These are phyloP conservation scores for Dichotomocladium elegans DNA, from an alignment of 371 early-diverging fungal genomes.

Conservation along the genomic window DNA sequence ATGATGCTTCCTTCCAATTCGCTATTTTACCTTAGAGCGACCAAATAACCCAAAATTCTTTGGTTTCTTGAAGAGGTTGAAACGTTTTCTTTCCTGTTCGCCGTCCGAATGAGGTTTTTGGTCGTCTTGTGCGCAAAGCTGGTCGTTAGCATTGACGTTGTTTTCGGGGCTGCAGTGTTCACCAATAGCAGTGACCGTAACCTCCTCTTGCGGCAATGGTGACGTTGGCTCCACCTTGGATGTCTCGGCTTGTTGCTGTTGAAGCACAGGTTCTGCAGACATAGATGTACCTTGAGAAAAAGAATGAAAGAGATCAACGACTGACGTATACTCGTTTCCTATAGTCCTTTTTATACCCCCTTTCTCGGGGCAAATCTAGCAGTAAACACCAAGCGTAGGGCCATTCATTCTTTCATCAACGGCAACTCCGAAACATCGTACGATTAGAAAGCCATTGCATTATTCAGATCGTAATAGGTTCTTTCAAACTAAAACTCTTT, in stretches of 20 bases:
- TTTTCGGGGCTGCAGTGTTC: neutral
- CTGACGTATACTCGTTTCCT: too few relatives aligned
- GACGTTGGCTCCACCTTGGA: neutral
- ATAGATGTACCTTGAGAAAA: neutral
- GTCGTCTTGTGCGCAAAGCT: neutral
- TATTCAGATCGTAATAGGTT: too few relatives aligned
- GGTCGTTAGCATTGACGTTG: neutral
- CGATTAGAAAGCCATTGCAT: too few relatives aligned
- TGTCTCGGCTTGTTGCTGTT: neutral
- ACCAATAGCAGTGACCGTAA: neutral
- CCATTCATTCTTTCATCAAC: too few relatives aligned
- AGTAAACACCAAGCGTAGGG: too few relatives aligned
- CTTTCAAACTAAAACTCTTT: too few relatives aligned
- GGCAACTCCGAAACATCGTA: too few relatives aligned
- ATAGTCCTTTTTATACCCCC: too few relatives aligned
- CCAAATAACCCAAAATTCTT: constrained; percentile 10
- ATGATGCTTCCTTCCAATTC: too few relatives aligned
- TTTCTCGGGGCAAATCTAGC: too few relatives aligned
- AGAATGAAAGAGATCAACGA: too few relatives aligned
- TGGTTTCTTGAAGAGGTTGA: constrained; percentile 7
- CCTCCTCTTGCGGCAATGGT: neutral
- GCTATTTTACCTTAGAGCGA: constrained; percentile 3
- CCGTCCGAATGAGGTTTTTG: neutral
- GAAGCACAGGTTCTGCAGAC: neutral
- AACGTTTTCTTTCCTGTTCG: neutral